Base-by-base conservation (phyloP, 768 basidiomycete genomes). In the Amanita thiersii region DNA sequence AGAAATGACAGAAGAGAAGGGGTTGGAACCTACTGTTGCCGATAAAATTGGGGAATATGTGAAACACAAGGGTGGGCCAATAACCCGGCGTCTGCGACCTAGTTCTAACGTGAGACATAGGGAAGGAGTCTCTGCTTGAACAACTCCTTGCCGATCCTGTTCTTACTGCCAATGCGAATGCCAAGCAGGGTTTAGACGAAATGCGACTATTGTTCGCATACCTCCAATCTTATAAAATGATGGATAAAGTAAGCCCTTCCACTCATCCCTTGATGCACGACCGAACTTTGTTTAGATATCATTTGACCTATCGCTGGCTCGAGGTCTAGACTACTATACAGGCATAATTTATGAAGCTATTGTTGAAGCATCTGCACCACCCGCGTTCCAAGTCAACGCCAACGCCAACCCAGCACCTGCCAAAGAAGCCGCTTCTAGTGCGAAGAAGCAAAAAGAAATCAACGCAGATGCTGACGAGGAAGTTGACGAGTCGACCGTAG, bases 1-100 rank as follows among this genome's bases (percentile, higher is more conserved):
- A 53, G 94, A 99, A 62, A 98, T 99, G 96, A 89, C 83, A 0
- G 83, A 81, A 0, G 93, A 98, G 56, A 99, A 99, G 56, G 91
- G 92, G 0, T 66, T 99, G 14, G 82, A 85, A 50, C 60, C 75
- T 8, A 72, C 66, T 4, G 73, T 84, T 2, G 93, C 96, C 0
- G 94, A 99, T 64, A 83, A 75, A 60, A 99, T 99, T 54, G 94
- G 94, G 15, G 86, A 93, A 58, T 99, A 96, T 54, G 96, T 99
- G 47, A 92, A 90, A 56, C 75, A 82, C 57, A 97, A 96, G 68
- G 94, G 92, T 85, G 40, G 44, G 25, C 17, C 8, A 4, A n/a
- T n/a, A n/a, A 11, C n/a, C 11, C 32, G 14, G 12, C 18, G 2
- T 37, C 25, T 8, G 19, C 11, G 5, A 30, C 31, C 36, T 25